Evolutionary conservation across 1,139 yeast genomes (phyloP), one percentile per base, ranked within the genome.

Genomic region (Kodamaea arcana): DNA sequence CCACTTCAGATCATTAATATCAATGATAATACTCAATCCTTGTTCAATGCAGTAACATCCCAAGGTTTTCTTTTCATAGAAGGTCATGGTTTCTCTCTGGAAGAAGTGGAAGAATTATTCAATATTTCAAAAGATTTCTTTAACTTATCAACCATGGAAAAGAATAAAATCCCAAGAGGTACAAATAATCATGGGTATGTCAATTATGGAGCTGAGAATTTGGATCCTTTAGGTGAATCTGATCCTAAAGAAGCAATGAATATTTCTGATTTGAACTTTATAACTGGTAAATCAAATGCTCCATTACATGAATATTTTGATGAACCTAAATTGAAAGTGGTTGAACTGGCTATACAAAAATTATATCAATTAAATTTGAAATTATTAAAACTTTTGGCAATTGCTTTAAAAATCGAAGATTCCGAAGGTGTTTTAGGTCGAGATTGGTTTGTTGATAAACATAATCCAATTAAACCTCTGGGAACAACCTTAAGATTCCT

Each of bases 61-160:
- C 82, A 81, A 42, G 94, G 94, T 0, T 83, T 84, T 48, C 62
- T 83, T 29, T 80, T 82, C 47, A 65, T 83, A 4, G 85, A 82
- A 47, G 90, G 92, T 7, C 86, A 83, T 43, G 80, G 73, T 6
- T 79, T 83, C 51, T 58, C 76, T 0, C 72, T 71, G 39, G 55
- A 59, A 4, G 88, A 81, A 43, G 82, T 83, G 6, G 74, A 75
- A 35, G 52, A 53, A 2, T 56, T 78, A 28, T 83, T 83, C 47
- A 56, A 51, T 9, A 45, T 78, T 33, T 76, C 87, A n/a, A 61
- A 67, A 39, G 54, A 65, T 15, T 83, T 77, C 51, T 83, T 83
- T 47, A 62, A 64, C 3, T 58, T 72, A 27, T 78, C 85, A 1
- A 37, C 44, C 3, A 72, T 62, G 2, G 72, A 69, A 36, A 83